Base-by-base conservation (phyloP, 2,329 filamentous ascomycete genomes). In the Calonectria multiphialidica region DNA sequence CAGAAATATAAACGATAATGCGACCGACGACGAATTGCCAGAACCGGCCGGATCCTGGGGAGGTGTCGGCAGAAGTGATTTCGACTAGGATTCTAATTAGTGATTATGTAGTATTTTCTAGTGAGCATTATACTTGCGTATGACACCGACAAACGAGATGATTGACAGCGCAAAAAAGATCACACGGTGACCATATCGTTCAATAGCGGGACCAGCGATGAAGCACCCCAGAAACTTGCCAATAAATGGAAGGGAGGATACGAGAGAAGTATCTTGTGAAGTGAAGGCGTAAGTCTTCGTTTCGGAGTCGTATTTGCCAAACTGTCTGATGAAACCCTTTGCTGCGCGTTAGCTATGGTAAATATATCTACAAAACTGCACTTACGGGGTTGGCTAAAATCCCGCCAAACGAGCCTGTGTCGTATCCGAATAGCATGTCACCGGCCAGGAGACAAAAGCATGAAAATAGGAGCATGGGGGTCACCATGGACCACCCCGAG, bases 401-500 rank as follows among this genome's bases (percentile, higher is more conserved):
- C n/a, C 68, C 68, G 8, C 68, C 50, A 12, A 59, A 66, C 1
- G 23, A 40, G 6, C 61, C 68, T 12, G 68, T 71, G 44, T 71
- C 68, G 15, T 40, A 71, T 3, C 68, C 68, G 33, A 71, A 71
- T 13, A 71, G 63, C 63, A 71, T 71, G 44, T 71, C 63, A 21
- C 68, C 68, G 3, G 55, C 50, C 8, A 71, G 62, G 18, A 71
- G 63, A 50, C 68, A 71, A 23, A 71, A 71, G 21, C 68, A 71
- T 9, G 68, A 71, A 55, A 71, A 67, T 7, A 67, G 35, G 15
- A 71, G 68, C 53, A 71, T 35, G 15, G 68, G 62, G 49, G 68
- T 66, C 49, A 62, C 62, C 37, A 64, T 53, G 44, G 67, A 69
- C 67, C 67, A 35, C 9, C 33, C 59, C 5, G 59, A 64, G 28